Evolutionary conservation across 257 asterid genomes (phyloP).

Genomic region (Haberlea rhodopensis): DNA sequence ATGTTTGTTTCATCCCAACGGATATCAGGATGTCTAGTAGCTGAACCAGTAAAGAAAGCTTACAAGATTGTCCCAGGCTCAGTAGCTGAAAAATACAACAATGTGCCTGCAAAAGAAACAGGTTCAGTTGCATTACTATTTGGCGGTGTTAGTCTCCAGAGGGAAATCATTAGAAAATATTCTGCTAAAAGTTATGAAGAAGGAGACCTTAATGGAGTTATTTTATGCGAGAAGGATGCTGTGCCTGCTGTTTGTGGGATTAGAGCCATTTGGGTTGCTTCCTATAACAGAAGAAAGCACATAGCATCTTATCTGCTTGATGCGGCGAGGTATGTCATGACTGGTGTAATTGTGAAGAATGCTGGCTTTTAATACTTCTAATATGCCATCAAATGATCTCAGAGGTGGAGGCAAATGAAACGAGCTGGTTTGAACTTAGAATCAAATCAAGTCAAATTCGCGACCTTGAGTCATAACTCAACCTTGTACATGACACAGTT

Average conservation of each 20-base stretch:
- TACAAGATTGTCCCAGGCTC: slow-evolving; percentile 46
- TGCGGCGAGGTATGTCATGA: slow-evolving; percentile 60
- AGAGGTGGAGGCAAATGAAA: background rate
- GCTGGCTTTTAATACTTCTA: background rate
- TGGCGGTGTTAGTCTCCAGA: slow-evolving; percentile 63
- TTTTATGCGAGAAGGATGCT: slow-evolving; percentile 49
- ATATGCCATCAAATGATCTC: background rate
- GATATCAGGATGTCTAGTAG: slow-evolving; percentile 63
- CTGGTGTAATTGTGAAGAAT: background rate
- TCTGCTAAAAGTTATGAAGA: slow-evolving; percentile 32
- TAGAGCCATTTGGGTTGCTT: slow-evolving; percentile 90
- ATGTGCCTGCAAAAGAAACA: slow-evolving; percentile 30
- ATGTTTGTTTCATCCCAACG: slow-evolving; percentile 60
- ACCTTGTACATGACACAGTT: too few relatives aligned
- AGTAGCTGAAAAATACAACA: slow-evolving; percentile 14
- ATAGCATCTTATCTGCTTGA: slow-evolving; percentile 68
- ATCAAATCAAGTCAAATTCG: background rate
- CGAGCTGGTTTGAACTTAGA: background rate
- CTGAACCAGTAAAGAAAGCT: slow-evolving; percentile 62
- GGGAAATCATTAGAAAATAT: slow-evolving; percentile 56
- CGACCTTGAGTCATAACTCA: too few relatives aligned
- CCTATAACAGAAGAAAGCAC: slow-evolving; percentile 71
- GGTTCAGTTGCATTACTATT: slow-evolving; percentile 50
- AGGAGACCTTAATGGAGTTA: slow-evolving; percentile 39
- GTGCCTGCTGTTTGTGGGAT: slow-evolving; percentile 72